Conservation (phyloP, 352 stramenopile genomes). For the Phytophthora pluvialis region DNA sequence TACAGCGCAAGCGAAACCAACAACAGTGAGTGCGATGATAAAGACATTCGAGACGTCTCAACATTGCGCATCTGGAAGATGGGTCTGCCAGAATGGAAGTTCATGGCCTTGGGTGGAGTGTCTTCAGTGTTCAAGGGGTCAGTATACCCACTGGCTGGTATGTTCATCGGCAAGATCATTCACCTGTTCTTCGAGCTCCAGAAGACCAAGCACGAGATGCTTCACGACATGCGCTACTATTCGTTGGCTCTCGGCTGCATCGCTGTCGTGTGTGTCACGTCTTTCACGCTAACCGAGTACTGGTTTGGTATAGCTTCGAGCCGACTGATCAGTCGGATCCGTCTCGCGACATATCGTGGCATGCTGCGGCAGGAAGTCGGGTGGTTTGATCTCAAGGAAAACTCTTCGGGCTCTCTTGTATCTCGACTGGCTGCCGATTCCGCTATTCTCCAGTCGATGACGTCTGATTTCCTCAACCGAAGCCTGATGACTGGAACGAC, state of each 20-base stretch:
- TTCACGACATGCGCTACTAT: conserved; percentile 37
- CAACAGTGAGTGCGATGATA: conserved; percentile 4
- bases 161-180: conserved; percentile 62
- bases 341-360: conserved; percentile 45
- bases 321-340: conserved; percentile 55
- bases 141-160: conserved; percentile 55
- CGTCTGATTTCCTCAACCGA: conserved; percentile 71
- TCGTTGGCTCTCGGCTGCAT: conserved; percentile 34
- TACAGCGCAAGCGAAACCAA: background rate
- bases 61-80: conserved; percentile 55
- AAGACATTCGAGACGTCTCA: conserved; percentile 4
- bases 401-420: conserved; percentile 49
- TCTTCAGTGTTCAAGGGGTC: conserved; percentile 48
- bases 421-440: conserved; percentile 75
- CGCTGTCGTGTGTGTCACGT: conserved; percentile 45
- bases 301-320: conserved; percentile 59
- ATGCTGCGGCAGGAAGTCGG: conserved; percentile 58
- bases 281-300: conserved; percentile 52
- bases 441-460: conserved; percentile 75
- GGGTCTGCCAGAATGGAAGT: conserved; percentile 51
- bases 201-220: conserved; percentile 52
- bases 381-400: conserved; percentile 31
- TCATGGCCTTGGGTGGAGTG: conserved; percentile 47
- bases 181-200: conserved; percentile 55
- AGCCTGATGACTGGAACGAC: conserved; percentile 62